Percentiles rank a stretch among this genome's conserved stretches.
Conservation (phyloP, 495 filamentous ascomycete species). For the Penicillium goetzii region DNA sequence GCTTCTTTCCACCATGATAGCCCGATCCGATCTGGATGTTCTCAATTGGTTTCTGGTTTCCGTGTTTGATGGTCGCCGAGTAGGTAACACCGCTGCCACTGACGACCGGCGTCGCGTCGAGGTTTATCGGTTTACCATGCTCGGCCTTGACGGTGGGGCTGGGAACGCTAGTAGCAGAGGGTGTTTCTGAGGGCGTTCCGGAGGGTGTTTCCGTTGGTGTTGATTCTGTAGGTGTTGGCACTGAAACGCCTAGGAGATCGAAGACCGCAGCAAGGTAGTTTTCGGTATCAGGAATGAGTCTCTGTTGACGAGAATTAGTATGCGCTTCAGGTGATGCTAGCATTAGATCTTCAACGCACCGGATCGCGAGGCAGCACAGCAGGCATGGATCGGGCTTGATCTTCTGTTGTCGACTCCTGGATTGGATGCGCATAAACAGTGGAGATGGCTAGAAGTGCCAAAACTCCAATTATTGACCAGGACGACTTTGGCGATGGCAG, state of each 20-base stretch:
- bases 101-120: constrained; percentile 10
- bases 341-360: constrained; percentile 9
- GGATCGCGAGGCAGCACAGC: constrained; percentile 26
- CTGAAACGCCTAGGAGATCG: constrained; percentile 26
- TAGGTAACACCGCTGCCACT: constrained; percentile 5
- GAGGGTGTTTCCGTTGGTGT: constrained; percentile 9
- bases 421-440: constrained; percentile 25
- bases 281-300: constrained; percentile 38
- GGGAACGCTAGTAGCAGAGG: constrained; percentile 2
- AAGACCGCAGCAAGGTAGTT: constrained; percentile 32
- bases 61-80: constrained; percentile 23
- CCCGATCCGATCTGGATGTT: constrained; percentile 29
- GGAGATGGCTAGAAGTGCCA: constrained; percentile 18
- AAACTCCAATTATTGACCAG: constrained; percentile 1
- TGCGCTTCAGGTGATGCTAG: not conserved
- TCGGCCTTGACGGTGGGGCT: constrained; percentile 5
- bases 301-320: constrained; percentile 17
- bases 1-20: constrained; percentile 16
- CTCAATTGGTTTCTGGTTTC: constrained; percentile 18
- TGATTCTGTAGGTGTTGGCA: not conserved
- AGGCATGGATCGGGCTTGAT: not conserved
- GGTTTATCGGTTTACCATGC: constrained; percentile 12
- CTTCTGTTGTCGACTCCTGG: constrained; percentile 8
- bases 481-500: constrained; percentile 1
- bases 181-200: not conserved